Base-by-base conservation (phyloP, 2,329 filamentous ascomycete genomes). In the Trichoderma harzianum region DNA sequence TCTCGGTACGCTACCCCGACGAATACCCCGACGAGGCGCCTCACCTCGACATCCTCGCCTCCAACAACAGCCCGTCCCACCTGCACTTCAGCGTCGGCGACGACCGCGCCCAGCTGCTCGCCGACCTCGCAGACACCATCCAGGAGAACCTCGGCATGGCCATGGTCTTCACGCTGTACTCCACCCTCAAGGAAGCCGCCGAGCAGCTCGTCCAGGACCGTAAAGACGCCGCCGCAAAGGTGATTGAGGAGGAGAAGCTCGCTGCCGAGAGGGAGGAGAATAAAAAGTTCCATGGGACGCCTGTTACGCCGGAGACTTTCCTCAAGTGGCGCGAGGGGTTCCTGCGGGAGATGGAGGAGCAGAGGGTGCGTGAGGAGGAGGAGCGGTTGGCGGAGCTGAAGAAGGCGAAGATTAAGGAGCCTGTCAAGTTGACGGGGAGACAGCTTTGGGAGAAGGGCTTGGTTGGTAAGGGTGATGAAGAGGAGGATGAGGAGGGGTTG, bases 71-170 rank as follows among this genome's bases (percentile, higher is more conserved):
- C 79, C 57, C 67, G n/a, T 81, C 88, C 78, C 89, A 97, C 81
- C 87, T 89, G 32, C 88, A 92, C 78, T 91, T 99, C 81, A 92
- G 91, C 79, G 86, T 98, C 61, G 87, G 91, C 77, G 90, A 92
- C 63, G 96, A 99, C 85, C 94, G 93, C 79, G 86, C 89, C 21
- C 82, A 83, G 67, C 89, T 99, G 16, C 88, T 98, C 18, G 86
- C 90, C 65, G 87, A 88, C 1, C 85, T 98, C 14, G 82, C 89
- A 51, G 90, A 92, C 18, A 93, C 91, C 0, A 92, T 98, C 43
- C 91, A 96, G 80, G 96, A 99, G 81, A 98, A 95, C 76, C 83
- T 98, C 72, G 96, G 96, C 74, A 98, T 98, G 92, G 93, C 94
- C 70, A 99, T 99, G 96, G 85, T 99, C 1, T 99, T 98, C 82